A percentile compares a stretch with the other conserved stretches of the same genome.
Conservation (phyloP, 371 early-diverging fungal species). For the Actinomortierella ambigua region DNA sequence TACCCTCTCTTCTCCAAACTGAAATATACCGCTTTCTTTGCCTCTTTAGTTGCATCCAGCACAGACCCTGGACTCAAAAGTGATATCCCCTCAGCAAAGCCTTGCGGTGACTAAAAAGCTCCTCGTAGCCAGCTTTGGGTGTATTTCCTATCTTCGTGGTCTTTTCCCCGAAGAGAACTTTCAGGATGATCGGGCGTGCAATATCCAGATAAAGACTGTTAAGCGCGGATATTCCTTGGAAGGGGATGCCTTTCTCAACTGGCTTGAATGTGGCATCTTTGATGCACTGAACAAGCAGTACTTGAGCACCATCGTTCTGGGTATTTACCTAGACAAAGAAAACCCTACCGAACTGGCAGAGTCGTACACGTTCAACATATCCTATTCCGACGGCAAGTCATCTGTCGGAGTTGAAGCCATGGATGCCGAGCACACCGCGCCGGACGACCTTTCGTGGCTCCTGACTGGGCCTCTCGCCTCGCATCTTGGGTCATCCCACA, state of each 20-base stretch:
- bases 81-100: constrained; percentile 3
- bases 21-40: no score
- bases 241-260: constrained; percentile 4
- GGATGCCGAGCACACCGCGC: not conserved
- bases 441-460: no score
- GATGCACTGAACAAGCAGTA: constrained; percentile 10
- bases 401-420: not conserved
- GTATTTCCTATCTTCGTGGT: constrained; percentile 10
- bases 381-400: not conserved
- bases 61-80: not conserved
- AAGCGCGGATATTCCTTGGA: not conserved
- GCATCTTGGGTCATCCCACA: no score
- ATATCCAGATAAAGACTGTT: constrained; percentile 4
- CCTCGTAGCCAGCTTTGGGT: constrained; percentile 3
- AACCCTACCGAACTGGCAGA: constrained; percentile 4
- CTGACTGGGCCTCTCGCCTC: no score
- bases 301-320: constrained; percentile 4
- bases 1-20: no score
- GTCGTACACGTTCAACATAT: constrained; percentile 11
- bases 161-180: constrained; percentile 10
- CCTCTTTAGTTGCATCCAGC: no score
- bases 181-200: not conserved
- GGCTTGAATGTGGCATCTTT: constrained; percentile 11
- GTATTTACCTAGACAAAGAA: not conserved
- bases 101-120: constrained; percentile 9